Evolutionary conservation across 495 filamentous ascomycete species (phyloP), one percentile per base, ranked within the genome.

Genomic region (Penicillium verhagenii): DNA sequence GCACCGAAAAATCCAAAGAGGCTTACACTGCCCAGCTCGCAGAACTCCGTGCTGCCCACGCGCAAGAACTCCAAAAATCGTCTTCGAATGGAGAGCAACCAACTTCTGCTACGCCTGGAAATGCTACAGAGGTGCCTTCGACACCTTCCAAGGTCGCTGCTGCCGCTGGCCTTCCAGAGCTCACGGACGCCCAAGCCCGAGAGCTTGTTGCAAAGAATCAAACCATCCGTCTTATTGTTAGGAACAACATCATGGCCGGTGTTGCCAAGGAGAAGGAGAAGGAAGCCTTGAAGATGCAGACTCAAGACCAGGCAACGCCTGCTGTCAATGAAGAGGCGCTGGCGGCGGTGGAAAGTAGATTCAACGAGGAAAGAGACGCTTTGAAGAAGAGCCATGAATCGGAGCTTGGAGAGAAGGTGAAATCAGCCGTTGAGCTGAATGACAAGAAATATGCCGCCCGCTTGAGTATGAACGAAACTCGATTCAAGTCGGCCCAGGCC

Each of bases 401-500:
- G 24, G 65, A 67, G 3, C 11, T 69, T 16, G 70, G 67, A 23
- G 74, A 75, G 50, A 77, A 76, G 54, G 61, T 79, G 59, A 75
- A 68, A 39, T 72, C 74, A 24, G 74, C 74, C 10, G 66, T 75
- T 14, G 72, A 76, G 53, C 57, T 79, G 18, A 69, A 71, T 1
- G 73, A 76, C 21, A 89, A 90, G 72, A 89, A 86, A 55, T 82
- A 78, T 19, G 75, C 78, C 19, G 77, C 89, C 9, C 86, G 89
- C 47, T 71, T 93, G 39, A 96, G 89, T 64, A 90, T 96, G 85
- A 78, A 85, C 8, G 88, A 94, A 56, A 86, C 85, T 50, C 85
- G 86, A 63, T 70, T 70, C 54, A 86, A 80, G 64, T 74, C 70
- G 19, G 78, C 85, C 0, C 76, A 79, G 50, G 88, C 84, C 13